Percentiles rank a stretch among this genome's conserved stretches.
phyloP scores from a whole-genome alignment of 2,329 filamentous ascomycete species.

The Myotisia sp. region DNA sequence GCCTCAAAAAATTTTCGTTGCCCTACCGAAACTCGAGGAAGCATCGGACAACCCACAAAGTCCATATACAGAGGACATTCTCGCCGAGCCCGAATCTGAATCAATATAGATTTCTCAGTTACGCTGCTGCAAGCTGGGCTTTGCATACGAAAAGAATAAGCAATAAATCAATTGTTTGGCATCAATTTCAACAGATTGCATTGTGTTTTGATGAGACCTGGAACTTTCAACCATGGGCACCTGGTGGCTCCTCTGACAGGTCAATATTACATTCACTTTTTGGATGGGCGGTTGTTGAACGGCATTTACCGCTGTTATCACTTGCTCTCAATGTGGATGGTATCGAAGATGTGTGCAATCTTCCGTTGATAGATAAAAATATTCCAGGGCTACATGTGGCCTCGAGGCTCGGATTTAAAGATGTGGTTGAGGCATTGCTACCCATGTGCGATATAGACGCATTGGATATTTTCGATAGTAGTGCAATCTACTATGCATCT shows the following conservation, averaged over 20 bases:
- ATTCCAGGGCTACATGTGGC: background rate
- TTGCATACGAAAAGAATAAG: too few species aligned
- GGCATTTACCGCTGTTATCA: background rate
- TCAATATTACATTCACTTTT: background rate
- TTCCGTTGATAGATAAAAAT: background rate
- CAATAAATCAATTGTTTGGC: too few species aligned
- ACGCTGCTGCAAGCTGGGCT: too few species aligned
- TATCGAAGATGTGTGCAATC: background rate
- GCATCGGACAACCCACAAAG: too few species aligned
- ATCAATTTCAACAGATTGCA: too few species aligned
- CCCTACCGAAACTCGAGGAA: too few species aligned
- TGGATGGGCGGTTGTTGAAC: background rate
- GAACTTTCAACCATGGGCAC: background rate
- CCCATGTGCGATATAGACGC: background rate
- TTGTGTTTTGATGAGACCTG: too few species aligned
- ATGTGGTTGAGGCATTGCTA: background rate
- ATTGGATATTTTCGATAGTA: background rate
- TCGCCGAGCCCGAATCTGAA: too few species aligned
- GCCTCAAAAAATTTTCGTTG: too few species aligned
- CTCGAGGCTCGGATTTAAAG: background rate
- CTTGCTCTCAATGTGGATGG: background rate
- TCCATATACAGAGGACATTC: too few species aligned
- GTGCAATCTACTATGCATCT: background rate
- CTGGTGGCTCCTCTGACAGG: background rate
- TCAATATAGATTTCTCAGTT: too few species aligned